Base-by-base conservation (phyloP, 2,329 filamentous ascomycete genomes). In the Fusarium sarcochroum region DNA sequence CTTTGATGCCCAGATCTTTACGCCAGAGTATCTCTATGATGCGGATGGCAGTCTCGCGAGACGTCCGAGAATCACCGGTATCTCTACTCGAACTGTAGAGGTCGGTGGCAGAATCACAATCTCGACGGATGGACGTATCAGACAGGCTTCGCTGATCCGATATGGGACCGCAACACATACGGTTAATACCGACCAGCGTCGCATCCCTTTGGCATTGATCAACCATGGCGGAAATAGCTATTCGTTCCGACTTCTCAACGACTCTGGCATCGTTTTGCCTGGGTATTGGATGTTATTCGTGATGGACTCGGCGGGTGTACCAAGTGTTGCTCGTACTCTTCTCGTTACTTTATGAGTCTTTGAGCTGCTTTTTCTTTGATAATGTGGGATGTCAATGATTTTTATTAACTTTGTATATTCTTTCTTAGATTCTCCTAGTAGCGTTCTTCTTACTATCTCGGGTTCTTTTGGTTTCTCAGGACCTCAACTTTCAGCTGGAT, bases 231-330 rank as follows among this genome's bases (percentile, higher is more conserved):
- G 34, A 5, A 66, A 66, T 1, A 53, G 21, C 1, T 71, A 71
- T 9, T 45, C 50, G 1, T 47, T 71, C 15, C 35, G 38, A 0
- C 9, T 71, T 10, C 68, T 68, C 17, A n/a, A 15, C 4, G 68
- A 69, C 9, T 20, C 68, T 10, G 68, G 68, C 1, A 42, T 71
- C 17, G 54, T 46, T 27, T n/a, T 69, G 8, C 68, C 68, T 4
- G 68, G 68, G 0, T 69, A 66, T 27, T 71, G 60, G 68, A 69
- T 71, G 64, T 35, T 71, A 2, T 71, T 71, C 17, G 68, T 63
- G 0, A 38, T 71, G 6, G 59, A 66, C 42, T 45, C 47, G n/a
- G 60, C 27, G 3, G 68, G 68, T 5, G 68, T 71, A 0, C 68
- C 68, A 9, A 69, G 64, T 34, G 34, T 71, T 8, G 65, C 68